Evolutionary conservation across 768 basidiomycete species (phyloP).

Genomic region (Cystobasidium onofrii): DNA sequence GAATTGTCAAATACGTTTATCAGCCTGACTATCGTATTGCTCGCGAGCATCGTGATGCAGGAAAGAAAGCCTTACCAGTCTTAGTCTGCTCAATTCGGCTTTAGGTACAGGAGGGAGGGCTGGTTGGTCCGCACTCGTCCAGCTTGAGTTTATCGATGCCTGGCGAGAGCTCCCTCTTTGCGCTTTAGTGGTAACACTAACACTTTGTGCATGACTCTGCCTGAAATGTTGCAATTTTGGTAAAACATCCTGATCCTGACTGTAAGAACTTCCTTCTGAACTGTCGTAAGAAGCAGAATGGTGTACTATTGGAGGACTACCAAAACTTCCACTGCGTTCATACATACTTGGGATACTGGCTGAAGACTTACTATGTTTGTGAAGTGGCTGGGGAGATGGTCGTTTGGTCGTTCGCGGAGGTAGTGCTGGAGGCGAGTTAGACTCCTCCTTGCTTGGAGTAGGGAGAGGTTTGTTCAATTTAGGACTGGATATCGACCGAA

Average conservation of each 20-base stretch:
- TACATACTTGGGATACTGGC: constrained; percentile 1
- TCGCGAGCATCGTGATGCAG: too few species aligned
- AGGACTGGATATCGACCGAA: not conserved
- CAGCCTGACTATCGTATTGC: too few species aligned
- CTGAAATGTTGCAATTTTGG: not conserved
- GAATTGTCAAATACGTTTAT: too few species aligned
- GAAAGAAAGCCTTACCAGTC: constrained; percentile 11
- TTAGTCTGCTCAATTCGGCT: not conserved
- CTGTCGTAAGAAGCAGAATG: not conserved
- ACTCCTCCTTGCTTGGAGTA: not conserved
- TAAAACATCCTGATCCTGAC: not conserved
- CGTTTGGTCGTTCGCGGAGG: not conserved
- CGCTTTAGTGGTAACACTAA: too few species aligned
- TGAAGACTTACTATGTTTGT: constrained; percentile 11
- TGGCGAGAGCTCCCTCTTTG: not conserved
- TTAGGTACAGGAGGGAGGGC: not conserved
- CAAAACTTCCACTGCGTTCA: not conserved
- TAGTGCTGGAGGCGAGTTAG: not conserved
- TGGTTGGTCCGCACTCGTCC: not conserved
- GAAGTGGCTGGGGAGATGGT: not conserved
- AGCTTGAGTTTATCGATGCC: not conserved
- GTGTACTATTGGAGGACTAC: not conserved
- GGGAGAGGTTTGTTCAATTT: not conserved
- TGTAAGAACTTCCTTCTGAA: not conserved
- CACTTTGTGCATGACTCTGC: not conserved